Conservation (phyloP, 2,329 filamentous ascomycete species). For the Colletotrichum godetiae region DNA sequence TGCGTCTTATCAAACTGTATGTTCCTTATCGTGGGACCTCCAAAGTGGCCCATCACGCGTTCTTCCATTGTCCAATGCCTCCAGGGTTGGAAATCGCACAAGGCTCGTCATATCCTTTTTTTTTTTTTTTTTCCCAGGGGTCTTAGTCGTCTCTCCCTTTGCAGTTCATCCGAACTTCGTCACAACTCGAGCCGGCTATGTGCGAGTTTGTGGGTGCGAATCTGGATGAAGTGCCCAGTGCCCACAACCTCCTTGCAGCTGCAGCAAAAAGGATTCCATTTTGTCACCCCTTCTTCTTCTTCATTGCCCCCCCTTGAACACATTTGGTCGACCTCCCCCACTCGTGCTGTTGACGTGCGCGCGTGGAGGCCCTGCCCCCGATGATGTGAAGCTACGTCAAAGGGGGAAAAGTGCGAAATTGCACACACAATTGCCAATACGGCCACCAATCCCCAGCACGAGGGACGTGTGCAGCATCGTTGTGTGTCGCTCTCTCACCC, state of each 20-base stretch:
- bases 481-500: constrained; percentile 18
- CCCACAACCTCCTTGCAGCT: constrained; percentile 22
- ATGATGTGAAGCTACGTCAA: constrained; percentile 14
- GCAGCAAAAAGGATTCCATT: constrained; percentile 18
- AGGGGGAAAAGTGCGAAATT: constrained; percentile 28
- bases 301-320: too few species aligned
- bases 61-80: neutral
- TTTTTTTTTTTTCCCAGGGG: constrained; percentile 13
- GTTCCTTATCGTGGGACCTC: neutral
- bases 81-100: constrained; percentile 3
- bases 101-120: constrained; percentile 3
- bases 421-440: constrained; percentile 8
- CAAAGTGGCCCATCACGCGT: constrained; percentile 12
- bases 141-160: constrained; percentile 17
- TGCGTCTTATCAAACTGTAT: constrained; percentile 12
- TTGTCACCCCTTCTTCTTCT: neutral
- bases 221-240: neutral
- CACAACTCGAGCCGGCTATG: constrained; percentile 7
- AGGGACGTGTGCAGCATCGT: neutral
- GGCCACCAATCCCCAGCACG: neutral
- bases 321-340: neutral
- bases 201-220: neutral
- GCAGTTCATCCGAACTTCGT: constrained; percentile 18
- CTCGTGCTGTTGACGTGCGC: constrained; percentile 26
- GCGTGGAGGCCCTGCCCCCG: constrained; percentile 27